Evolutionary conservation across 192 early-diverging fungal genomes (phyloP).

Genomic region (Rhizophagus prolifer): DNA sequence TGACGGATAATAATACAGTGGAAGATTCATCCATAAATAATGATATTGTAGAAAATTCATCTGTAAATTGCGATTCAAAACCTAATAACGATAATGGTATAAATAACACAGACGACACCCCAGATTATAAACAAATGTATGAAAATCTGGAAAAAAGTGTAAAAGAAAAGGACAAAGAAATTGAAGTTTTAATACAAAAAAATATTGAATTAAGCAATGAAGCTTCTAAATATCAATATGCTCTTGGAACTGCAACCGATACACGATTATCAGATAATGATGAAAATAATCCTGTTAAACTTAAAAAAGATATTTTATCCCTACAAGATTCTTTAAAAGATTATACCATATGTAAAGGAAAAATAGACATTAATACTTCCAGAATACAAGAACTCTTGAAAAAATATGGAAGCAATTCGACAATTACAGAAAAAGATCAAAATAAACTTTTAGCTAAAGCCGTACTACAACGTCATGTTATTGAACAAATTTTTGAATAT

Average conservation of each 20-base stretch:
- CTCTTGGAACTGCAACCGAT: constrained; percentile 23
- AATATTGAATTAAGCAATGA: constrained; percentile 1
- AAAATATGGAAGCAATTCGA: not conserved
- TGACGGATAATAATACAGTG: too few relatives aligned
- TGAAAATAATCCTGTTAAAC: constrained; percentile 9
- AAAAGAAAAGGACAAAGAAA: not conserved
- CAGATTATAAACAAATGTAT: too few relatives aligned
- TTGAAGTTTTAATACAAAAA: not conserved
- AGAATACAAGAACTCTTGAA: constrained; percentile 6
- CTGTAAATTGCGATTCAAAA: too few relatives aligned
- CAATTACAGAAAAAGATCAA: not conserved
- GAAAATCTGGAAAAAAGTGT: too few relatives aligned
- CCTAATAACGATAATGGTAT: too few relatives aligned
- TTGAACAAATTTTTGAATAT: not conserved
- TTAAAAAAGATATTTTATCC: not conserved
- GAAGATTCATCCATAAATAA: too few relatives aligned
- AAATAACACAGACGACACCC: too few relatives aligned
- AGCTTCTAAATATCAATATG: constrained; percentile 16
- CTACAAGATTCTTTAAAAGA: constrained; percentile 12
- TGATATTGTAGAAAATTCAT: too few relatives aligned
- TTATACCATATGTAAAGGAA: not conserved
- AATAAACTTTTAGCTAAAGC: constrained; percentile 2
- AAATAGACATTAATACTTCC: not conserved
- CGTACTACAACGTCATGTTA: constrained; percentile 15
- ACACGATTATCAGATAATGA: constrained; percentile 18